Conservation (phyloP, 306 rosid genomes). For the Hylodesmum podocarpum region DNA sequence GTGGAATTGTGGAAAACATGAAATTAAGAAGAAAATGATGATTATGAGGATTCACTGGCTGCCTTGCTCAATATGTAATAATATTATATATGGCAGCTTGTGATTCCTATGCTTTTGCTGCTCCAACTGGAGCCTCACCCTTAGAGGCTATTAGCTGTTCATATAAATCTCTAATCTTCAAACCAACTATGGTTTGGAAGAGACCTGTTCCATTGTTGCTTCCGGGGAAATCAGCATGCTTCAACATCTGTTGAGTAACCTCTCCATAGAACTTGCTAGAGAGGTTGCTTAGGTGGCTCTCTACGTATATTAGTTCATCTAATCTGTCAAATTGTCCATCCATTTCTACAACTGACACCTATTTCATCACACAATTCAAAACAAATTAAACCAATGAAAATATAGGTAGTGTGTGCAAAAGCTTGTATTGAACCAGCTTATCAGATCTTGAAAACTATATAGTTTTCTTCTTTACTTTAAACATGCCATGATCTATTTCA, state of each 20-base stretch:
- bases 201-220: constrained; percentile 98
- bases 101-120: constrained; percentile 58
- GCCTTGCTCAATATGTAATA: constrained; percentile 32
- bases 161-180: constrained; percentile 86
- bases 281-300: constrained; percentile 92
- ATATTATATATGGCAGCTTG: constrained; percentile 12
- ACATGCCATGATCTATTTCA: background rate
- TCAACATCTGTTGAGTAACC: constrained; percentile 97
- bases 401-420: background rate
- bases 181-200: constrained; percentile 92
- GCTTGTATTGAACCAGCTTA: background rate
- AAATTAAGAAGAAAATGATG: constrained; percentile 28
- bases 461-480: background rate
- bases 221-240: constrained; percentile 95
- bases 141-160: constrained; percentile 73
- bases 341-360: constrained; percentile 97
- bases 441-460: background rate
- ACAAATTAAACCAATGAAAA: background rate
- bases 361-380: background rate
- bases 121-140: constrained; percentile 57
- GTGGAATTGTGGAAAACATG: constrained; percentile 22
- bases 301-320: constrained; percentile 95
- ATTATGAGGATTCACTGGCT: constrained; percentile 19
- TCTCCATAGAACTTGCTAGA: constrained; percentile 96
- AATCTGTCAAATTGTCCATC: constrained; percentile 99